These are phyloP conservation scores for Leccinum subrobustum DNA, from an alignment of 1,284 basidiomycete genomes.

Conservation along the genomic window DNA sequence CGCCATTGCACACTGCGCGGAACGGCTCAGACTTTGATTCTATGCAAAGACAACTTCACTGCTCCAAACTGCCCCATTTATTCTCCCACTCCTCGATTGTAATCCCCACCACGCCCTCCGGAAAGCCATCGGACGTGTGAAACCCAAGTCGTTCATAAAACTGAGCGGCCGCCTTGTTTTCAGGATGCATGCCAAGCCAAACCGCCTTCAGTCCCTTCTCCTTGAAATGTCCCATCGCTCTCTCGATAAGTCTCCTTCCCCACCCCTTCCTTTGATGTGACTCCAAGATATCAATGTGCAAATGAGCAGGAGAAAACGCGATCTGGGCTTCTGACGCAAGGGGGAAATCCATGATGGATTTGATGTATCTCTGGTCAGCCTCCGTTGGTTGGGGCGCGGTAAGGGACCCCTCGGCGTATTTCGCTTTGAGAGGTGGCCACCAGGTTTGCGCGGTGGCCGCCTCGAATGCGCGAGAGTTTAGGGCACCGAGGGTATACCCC, in stretches of 20 bases:
- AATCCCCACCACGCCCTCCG: constrained; percentile 31
- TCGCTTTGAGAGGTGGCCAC: constrained; percentile 32
- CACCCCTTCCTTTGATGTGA: constrained; percentile 48
- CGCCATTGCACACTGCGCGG: background rate
- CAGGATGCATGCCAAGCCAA: constrained; percentile 31
- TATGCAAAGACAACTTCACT: background rate
- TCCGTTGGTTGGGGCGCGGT: constrained; percentile 18
- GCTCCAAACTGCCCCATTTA: background rate
- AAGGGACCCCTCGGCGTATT: constrained; percentile 18
- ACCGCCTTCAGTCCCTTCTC: constrained; percentile 26
- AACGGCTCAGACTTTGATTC: background rate
- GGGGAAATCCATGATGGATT: constrained; percentile 20
- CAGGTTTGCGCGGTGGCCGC: constrained; percentile 23
- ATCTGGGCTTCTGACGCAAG: constrained; percentile 26
- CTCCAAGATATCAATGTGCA: constrained; percentile 52
- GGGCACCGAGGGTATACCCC: constrained; percentile 28
- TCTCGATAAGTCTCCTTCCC: constrained; percentile 44
- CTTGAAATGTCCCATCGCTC: constrained; percentile 36
- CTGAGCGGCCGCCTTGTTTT: constrained; percentile 23
- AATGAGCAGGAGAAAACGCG: constrained; percentile 41
- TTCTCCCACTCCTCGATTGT: constrained; percentile 32
- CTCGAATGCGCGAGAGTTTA: constrained; percentile 32
- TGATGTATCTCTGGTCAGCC: constrained; percentile 28
- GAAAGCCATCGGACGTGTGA: constrained; percentile 23
- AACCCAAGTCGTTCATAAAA: constrained; percentile 32